phyloP scores from a whole-genome alignment of 208 protist genomes.

The Tetramitus jugosus region DNA sequence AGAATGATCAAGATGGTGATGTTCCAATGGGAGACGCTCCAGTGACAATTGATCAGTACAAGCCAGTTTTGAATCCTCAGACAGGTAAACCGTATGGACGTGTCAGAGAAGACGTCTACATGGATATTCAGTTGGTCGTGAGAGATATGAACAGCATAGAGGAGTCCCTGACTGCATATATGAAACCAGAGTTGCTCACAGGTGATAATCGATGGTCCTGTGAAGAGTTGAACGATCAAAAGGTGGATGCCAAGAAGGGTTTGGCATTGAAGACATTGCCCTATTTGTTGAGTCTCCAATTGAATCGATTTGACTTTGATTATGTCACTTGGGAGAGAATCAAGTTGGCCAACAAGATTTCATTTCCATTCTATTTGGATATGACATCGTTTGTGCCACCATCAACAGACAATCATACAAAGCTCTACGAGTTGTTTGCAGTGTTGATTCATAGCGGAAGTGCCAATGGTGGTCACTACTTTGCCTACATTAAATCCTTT shows the following conservation, averaged over 20 bases:
- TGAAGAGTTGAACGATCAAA: constrained; percentile 51
- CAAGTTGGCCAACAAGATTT: constrained; percentile 38
- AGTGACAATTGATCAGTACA: too few relatives aligned
- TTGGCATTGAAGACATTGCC: constrained; percentile 63
- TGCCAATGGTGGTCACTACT: neutral
- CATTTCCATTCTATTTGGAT: constrained; percentile 24
- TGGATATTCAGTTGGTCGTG: constrained; percentile 70
- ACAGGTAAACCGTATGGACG: constrained; percentile 40
- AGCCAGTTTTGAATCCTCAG: neutral
- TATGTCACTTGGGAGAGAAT: constrained; percentile 54
- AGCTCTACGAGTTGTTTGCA: neutral
- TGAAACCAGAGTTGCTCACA: constrained; percentile 59
- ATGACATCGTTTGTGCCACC: neutral
- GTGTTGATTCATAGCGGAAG: constrained; percentile 13
- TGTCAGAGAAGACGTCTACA: constrained; percentile 60
- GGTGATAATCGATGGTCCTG: constrained; percentile 71
- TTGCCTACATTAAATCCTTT: neutral
- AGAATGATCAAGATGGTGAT: neutral
- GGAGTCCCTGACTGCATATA: constrained; percentile 58
- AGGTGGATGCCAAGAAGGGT: constrained; percentile 53
- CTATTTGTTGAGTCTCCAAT: constrained; percentile 65
- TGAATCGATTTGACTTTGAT: constrained; percentile 80
- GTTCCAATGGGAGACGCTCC: too few relatives aligned
- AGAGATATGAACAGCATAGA: constrained; percentile 54
- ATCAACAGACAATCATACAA: neutral